Conservation (phyloP, 176 grass and related monocot species). For the Alloteropsis semialata region DNA sequence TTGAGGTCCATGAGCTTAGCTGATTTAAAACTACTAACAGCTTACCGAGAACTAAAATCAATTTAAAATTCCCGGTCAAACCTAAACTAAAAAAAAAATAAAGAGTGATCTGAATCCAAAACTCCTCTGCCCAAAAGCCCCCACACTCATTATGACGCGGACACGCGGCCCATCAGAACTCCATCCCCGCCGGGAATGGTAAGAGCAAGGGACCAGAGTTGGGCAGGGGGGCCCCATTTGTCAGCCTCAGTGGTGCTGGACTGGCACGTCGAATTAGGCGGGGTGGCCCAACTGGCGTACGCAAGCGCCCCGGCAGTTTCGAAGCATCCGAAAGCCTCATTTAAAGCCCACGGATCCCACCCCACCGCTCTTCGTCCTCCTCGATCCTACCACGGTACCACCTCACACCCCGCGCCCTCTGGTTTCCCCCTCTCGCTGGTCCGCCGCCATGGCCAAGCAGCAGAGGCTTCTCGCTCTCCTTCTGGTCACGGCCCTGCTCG, state of each 20-base stretch:
- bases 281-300: not conserved
- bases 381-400: conserved; percentile 4
- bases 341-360: conserved; percentile 34
- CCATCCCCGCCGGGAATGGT: not conserved
- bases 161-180: not conserved
- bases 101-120: not conserved
- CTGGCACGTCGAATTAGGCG: conserved; percentile 21
- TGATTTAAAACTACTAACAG: no score
- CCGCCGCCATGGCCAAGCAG: conserved; percentile 25
- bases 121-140: not conserved
- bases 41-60: no score
- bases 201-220: not conserved
- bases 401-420: not conserved
- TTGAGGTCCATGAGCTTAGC: no score
- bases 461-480: conserved; percentile 18
- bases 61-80: not conserved
- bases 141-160: no score
- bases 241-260: not conserved
- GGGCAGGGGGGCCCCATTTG: not conserved
- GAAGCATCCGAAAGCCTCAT: conserved; percentile 49
- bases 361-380: not conserved
- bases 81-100: not conserved
- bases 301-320: conserved; percentile 20
- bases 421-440: not conserved
- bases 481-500: conserved; percentile 30